Conservation (phyloP, 1,284 basidiomycete genomes). For the Cronartium ribicola region DNA sequence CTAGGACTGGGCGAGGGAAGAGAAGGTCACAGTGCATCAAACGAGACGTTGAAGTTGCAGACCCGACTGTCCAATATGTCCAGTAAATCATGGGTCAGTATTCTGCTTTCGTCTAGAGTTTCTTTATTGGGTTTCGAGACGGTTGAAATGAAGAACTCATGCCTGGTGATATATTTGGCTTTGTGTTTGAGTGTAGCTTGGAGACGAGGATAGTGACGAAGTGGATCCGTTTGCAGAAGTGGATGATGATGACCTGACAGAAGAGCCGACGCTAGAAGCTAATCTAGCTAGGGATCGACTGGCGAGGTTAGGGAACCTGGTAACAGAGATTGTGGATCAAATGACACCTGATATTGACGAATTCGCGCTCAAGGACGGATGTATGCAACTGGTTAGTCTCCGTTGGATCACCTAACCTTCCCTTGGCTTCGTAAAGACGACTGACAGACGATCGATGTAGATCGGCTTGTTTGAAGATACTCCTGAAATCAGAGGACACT, state of each 20-base stretch:
- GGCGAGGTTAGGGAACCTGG: constrained; percentile 72
- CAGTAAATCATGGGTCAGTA: constrained; percentile 74
- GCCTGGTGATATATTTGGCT: too few species aligned
- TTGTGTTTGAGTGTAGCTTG: constrained; percentile 56
- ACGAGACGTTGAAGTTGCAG: constrained; percentile 66
- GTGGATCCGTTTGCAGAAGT: constrained; percentile 93
- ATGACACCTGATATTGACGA: constrained; percentile 73
- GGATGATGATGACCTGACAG: constrained; percentile 43
- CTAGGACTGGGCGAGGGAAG: constrained; percentile 27
- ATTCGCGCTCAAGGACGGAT: constrained; percentile 71
- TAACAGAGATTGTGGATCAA: constrained; percentile 79
- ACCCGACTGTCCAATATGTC: constrained; percentile 62
- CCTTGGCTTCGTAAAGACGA: background rate
- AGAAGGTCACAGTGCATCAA: constrained; percentile 8
- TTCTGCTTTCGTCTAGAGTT: background rate
- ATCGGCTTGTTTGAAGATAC: constrained; percentile 71
- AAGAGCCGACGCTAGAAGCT: constrained; percentile 63
- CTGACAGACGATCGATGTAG: constrained; percentile 53
- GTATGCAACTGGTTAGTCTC: constrained; percentile 70
- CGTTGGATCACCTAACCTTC: background rate
- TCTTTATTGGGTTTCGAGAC: background rate
- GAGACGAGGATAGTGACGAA: constrained; percentile 74
- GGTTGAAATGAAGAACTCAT: too few species aligned
- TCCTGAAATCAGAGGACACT: constrained; percentile 81
- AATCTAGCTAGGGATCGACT: constrained; percentile 85